Evolutionary conservation across 805 yeast species (phyloP).

Genomic region (Candida krabiensis): DNA sequence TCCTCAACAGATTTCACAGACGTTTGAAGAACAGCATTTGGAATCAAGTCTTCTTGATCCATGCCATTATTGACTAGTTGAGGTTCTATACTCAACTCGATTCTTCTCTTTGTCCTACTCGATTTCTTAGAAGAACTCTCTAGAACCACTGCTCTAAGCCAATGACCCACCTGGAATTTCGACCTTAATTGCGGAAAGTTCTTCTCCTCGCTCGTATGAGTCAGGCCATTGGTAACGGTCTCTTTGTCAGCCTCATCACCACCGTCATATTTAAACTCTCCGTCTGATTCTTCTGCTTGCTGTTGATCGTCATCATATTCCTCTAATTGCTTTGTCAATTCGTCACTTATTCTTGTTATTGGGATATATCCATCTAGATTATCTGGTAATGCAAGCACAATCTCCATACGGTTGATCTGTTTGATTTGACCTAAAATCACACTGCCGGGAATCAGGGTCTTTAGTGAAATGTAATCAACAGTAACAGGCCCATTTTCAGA

Average conservation of each 20-base stretch:
- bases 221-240: slow-evolving; percentile 24
- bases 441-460: slow-evolving; percentile 68
- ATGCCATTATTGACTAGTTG: slow-evolving; percentile 61
- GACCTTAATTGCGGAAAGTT: slow-evolving; percentile 57
- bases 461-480: slow-evolving; percentile 63
- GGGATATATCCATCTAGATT: slow-evolving; percentile 78
- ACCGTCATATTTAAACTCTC: slow-evolving; percentile 29
- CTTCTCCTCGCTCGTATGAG: slow-evolving; percentile 24
- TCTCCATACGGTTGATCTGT: slow-evolving; percentile 57
- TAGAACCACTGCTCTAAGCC: slow-evolving; percentile 80
- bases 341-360: slow-evolving; percentile 67
- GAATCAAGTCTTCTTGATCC: slow-evolving; percentile 60
- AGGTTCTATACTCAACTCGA: slow-evolving; percentile 76
- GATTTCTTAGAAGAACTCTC: slow-evolving; percentile 40
- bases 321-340: slow-evolving; percentile 57
- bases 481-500: slow-evolving; percentile 36
- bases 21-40: slow-evolving; percentile 71
- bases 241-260: slow-evolving; percentile 35
- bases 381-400: slow-evolving; percentile 75
- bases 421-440: slow-evolving; percentile 74
- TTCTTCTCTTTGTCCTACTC: slow-evolving; percentile 50
- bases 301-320: slow-evolving; percentile 50
- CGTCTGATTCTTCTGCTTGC: slow-evolving; percentile 30
- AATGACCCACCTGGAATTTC: slow-evolving; percentile 72
- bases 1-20: slow-evolving; percentile 82